Base-by-base conservation (phyloP, 352 stramenopile species). In the Phytophthora kernoviae region DNA sequence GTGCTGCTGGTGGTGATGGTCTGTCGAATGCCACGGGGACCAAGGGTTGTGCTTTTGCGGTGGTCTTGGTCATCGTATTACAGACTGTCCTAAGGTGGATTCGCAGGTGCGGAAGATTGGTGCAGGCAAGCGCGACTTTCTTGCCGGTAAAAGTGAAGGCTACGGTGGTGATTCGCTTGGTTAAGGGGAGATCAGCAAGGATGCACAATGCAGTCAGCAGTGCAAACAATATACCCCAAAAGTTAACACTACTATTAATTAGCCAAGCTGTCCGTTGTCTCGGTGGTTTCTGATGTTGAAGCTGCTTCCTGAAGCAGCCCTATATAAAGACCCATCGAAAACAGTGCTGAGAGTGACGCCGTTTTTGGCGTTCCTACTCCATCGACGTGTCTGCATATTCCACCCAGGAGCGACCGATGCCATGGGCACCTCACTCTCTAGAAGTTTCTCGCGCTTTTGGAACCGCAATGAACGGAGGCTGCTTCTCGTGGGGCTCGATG, bases 61-160 rank as follows among this genome's bases (percentile, higher is more conserved):
- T 59, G 98, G 97, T 54, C 79, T 99, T 32, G 98, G 98, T 40
- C 98, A 99, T 66, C 94, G 95, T 21, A 99, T 99, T 70, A 98
- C 97, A 0, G 92, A 99, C 64, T 99, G 98, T 90, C 97, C 97
- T 1, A 99, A 99, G 77, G 96, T 99, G 67, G 96, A 99, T 63
- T 98, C 98, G 26, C 96, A 99, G 77, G 96, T 96, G 18, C 88
- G 94, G 58, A 97, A 98, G 68, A 90, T 99, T 34, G 92, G 91
- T 22, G 90, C 94, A 6, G 95, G 93, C 12, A 88, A 93, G 26
- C 96, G 90, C 54, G 97, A 99, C 84, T 96, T 94, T 36, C 77
- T 99, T 41, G 96, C 90, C 20, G 94, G 95, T 56, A 87, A 90
- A 40, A 93, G 83, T 53, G 86, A 90, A 49, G 94, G 94, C 39